Evolutionary conservation across 306 rosid genomes (phyloP), one percentile per base, ranked within the genome.

Genomic region (Benincasa hispida): DNA sequence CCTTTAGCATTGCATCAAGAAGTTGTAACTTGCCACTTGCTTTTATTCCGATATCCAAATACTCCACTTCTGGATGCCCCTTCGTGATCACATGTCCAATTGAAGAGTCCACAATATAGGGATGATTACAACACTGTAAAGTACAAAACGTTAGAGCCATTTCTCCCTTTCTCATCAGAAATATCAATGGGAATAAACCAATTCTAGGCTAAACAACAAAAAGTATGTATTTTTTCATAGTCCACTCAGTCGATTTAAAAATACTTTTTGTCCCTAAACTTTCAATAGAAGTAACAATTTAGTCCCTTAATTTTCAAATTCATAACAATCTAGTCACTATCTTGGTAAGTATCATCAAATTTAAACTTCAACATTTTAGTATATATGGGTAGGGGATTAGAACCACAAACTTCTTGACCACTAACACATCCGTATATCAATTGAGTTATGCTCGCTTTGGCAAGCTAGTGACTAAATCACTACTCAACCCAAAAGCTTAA

Each of bases 1-100:
- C 95, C 80, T 12, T 74, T 73, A 94, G 95, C 96, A 94, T 87
- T 83, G 82, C 80, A 83, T 90, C 96, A 79, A 94, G 99, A 83
- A 91, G 86, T 80, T 83, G 95, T 80, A 94, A 87, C 89, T 94
- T 94, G 72, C 95, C 97, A 72, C 97, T 87, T 79, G 95, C 92
- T 87, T 90, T 84, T 81, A 89, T 80, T 66, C 84, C 99, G 82
- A 88, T 84, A 72, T 79, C 86, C 73, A 92, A 80, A 81, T 59
- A 80, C 78, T 87, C 88, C 72, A 13, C 72, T 30, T 12, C 83
- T 86, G 81, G 63, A 67, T 83, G 81, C 83, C 80, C 92, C 80
- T 82, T 78, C 27, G 48, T 56, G 76, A 94, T 89, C 59, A 76
- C 55, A 14, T 6, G 35, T 81, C 77, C 81, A 22, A 90, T 32